These are phyloP conservation scores for Coniferiporia sulphurascens DNA, from an alignment of 1,284 basidiomycete genomes.

Conservation along the genomic window DNA sequence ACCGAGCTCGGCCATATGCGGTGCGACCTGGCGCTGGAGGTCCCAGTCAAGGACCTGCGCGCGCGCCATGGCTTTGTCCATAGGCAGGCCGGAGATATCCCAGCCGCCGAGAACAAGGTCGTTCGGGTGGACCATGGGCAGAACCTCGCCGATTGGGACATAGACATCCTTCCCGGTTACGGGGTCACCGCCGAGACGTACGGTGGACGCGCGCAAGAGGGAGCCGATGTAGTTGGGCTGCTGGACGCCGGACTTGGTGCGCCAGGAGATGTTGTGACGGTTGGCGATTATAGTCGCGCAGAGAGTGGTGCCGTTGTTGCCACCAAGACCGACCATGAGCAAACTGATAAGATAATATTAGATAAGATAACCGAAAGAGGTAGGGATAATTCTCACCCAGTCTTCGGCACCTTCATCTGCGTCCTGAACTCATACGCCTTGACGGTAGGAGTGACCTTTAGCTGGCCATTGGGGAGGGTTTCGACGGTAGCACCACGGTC, in stretches of 20 bases:
- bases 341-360: conserved; percentile 48
- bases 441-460: conserved; percentile 72
- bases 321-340: conserved; percentile 95
- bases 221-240: conserved; percentile 97
- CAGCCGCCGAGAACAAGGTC: conserved; percentile 97
- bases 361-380: conserved; percentile 13
- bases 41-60: conserved; percentile 96
- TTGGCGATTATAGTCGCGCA: conserved; percentile 96
- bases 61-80: conserved; percentile 93
- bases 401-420: conserved; percentile 81
- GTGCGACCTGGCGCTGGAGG: conserved; percentile 91
- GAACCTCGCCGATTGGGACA: conserved; percentile 88
- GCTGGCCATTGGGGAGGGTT: conserved; percentile 60
- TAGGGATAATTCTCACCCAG: conserved; percentile 62
- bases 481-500: conserved; percentile 81
- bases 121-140: conserved; percentile 98
- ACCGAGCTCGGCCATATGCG: conserved; percentile 78
- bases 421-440: conserved; percentile 92
- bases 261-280: conserved; percentile 92
- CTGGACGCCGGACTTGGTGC: conserved; percentile 90
- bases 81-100: conserved; percentile 86
- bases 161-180: conserved; percentile 86
- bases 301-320: conserved; percentile 96
- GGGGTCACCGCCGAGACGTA: conserved; percentile 86
- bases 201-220: conserved; percentile 90